phyloP scores from a whole-genome alignment of 768 basidiomycete species.

The Pisolithus sp. region DNA sequence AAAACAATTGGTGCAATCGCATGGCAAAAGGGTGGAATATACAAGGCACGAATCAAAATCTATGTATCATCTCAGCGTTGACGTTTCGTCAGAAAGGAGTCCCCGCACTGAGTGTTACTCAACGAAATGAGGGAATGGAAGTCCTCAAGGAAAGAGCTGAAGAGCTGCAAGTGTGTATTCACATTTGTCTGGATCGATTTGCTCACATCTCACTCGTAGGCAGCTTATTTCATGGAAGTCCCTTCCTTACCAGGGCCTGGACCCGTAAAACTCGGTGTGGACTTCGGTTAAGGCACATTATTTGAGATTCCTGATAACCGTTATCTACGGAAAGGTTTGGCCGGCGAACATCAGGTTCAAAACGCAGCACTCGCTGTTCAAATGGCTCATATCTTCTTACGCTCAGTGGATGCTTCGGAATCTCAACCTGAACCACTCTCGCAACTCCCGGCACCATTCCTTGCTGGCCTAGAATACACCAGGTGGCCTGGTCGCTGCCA shows the following conservation, averaged over 20 bases:
- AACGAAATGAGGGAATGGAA: slow-evolving; percentile 60
- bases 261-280: slow-evolving; percentile 55
- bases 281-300: not conserved
- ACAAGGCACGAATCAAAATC: slow-evolving; percentile 53
- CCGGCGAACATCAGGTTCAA: slow-evolving; percentile 78
- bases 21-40: slow-evolving; percentile 94
- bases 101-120: slow-evolving; percentile 79
- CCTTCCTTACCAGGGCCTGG: slow-evolving; percentile 38
- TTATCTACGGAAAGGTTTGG: slow-evolving; percentile 49
- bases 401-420: slow-evolving; percentile 18
- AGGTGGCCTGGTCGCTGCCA: slow-evolving; percentile 97
- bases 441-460: slow-evolving; percentile 46
- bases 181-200: not conserved
- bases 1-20: slow-evolving; percentile 87
- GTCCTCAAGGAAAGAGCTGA: slow-evolving; percentile 63
- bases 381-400: slow-evolving; percentile 62
- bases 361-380: slow-evolving; percentile 85
- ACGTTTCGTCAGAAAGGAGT: slow-evolving; percentile 52
- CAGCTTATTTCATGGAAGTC: slow-evolving; percentile 58
- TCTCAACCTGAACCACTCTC: slow-evolving; percentile 4
- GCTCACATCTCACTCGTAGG: slow-evolving; percentile 30
- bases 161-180: slow-evolving; percentile 50
- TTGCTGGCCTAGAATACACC: slow-evolving; percentile 58
- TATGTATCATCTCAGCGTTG: not conserved
- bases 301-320: slow-evolving; percentile 3